Conservation (phyloP, 2,329 filamentous ascomycete species). For the Aspergillus ustus region DNA sequence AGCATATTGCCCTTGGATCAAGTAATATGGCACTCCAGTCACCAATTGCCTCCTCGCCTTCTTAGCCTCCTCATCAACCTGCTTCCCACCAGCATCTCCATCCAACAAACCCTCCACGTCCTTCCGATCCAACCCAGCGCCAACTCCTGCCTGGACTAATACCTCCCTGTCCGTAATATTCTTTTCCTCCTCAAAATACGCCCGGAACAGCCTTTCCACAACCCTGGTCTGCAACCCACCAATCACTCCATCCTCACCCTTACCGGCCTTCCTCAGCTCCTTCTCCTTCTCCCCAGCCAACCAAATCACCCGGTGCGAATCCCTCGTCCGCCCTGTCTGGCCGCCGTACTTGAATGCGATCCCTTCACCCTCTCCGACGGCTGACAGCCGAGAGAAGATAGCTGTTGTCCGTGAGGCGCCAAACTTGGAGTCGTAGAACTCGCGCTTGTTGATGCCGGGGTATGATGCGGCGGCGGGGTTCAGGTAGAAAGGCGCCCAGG, state of each 20-base stretch:
- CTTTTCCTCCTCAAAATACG: slow-evolving; percentile 68
- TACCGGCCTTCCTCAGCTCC: slow-evolving; percentile 1
- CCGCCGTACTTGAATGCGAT: slow-evolving; percentile 76
- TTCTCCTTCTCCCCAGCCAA: slow-evolving; percentile 61
- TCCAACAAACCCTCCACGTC: slow-evolving; percentile 61
- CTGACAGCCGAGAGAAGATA: slow-evolving; percentile 62
- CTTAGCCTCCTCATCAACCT: slow-evolving; percentile 62
- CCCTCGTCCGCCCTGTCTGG: slow-evolving; percentile 74
- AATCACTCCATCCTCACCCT: slow-evolving; percentile 37
- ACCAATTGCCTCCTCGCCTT: slow-evolving; percentile 60
- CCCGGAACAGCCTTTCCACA: slow-evolving; percentile 66
- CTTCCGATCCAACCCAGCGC: slow-evolving; percentile 57
- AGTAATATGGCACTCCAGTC: slow-evolving; percentile 75
- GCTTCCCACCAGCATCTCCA: slow-evolving; percentile 58
- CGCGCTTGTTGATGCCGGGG: slow-evolving; percentile 57
- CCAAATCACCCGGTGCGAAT: slow-evolving; percentile 78
- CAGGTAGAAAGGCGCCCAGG: slow-evolving; percentile 82
- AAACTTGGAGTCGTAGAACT: slow-evolving; percentile 67
- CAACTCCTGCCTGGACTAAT: slow-evolving; percentile 57
- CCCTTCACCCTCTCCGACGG: slow-evolving; percentile 66
- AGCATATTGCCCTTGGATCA: slow-evolving; percentile 69
- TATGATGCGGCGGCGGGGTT: slow-evolving; percentile 65
- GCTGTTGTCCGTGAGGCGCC: slow-evolving; percentile 63
- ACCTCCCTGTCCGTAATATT: slow-evolving; percentile 65
- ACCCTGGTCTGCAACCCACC: slow-evolving; percentile 62